Percentiles rank a stretch among this genome's conserved stretches.
Evolutionary conservation across 1,284 basidiomycete genomes (phyloP).

Genomic region (Stygiomarasmius scandens): DNA sequence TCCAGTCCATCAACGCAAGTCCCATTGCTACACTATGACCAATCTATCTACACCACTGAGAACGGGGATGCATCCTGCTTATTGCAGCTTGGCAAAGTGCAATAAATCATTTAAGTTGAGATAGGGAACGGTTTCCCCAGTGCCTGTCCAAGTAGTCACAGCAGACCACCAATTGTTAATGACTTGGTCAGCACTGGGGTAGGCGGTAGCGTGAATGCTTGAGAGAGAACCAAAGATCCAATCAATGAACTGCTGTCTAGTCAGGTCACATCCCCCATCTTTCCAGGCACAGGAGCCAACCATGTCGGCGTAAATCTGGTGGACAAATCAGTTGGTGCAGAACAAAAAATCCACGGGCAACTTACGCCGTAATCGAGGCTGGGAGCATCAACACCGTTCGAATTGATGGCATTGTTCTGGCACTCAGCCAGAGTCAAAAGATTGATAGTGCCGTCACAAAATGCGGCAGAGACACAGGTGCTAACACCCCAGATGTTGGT

Average conservation of each 20-base stretch:
- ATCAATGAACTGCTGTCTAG: constrained; percentile 17
- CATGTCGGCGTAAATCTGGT: background rate
- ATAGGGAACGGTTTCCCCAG: background rate
- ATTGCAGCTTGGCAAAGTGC: background rate
- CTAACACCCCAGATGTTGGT: background rate
- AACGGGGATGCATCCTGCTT: too few relatives aligned
- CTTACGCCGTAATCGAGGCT: background rate
- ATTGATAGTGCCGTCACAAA: background rate
- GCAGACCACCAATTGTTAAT: constrained; percentile 11
- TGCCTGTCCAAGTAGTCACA: constrained; percentile 6
- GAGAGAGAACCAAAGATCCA: constrained; percentile 12
- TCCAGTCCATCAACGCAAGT: too few relatives aligned
- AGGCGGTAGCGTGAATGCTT: background rate
- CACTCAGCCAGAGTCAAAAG: background rate
- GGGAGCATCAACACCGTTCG: background rate
- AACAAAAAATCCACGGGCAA: background rate
- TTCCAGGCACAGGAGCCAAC: constrained; percentile 1
- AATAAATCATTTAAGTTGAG: background rate
- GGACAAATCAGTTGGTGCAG: background rate
- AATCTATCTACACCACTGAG: too few relatives aligned
- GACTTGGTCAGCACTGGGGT: constrained; percentile 4
- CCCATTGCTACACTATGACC: too few relatives aligned
- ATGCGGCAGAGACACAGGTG: constrained; percentile 1
- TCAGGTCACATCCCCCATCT: constrained; percentile 11
- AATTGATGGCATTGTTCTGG: background rate